Percentiles rank a stretch among this genome's conserved stretches.
phyloP scores from a whole-genome alignment of 2,329 filamentous ascomycete species.

The Aspergillus versicolor region DNA sequence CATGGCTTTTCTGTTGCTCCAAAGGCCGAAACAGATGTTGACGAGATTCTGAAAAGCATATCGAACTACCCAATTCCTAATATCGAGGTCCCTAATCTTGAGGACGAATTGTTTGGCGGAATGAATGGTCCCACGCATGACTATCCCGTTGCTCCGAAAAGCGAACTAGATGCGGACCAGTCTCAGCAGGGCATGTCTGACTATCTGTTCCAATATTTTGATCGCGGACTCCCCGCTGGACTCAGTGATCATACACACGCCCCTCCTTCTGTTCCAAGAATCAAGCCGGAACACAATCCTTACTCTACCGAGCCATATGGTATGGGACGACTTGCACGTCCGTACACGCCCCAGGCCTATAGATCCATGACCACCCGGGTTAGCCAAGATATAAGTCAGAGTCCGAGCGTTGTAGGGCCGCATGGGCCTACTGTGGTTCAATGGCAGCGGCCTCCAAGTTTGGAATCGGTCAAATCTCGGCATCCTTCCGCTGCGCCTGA shows the following conservation, averaged over 20 bases:
- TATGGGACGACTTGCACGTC: not conserved
- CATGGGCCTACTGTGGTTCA: not conserved
- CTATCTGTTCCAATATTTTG: not conserved
- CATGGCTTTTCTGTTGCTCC: too few species aligned
- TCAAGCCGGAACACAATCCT: too few species aligned
- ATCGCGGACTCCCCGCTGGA: not conserved
- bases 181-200: not conserved
- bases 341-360: not conserved
- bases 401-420: too few species aligned
- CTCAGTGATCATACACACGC: not conserved
- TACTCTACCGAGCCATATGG: not conserved
- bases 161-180: not conserved
- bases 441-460: not conserved
- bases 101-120: too few species aligned
- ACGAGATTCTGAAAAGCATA: too few species aligned
- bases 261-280: too few species aligned
- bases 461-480: not conserved
- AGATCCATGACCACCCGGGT: not conserved
- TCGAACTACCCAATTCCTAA: too few species aligned
- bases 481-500: too few species aligned
- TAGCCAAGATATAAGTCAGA: too few species aligned
- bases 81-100: too few species aligned
- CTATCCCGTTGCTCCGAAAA: not conserved
- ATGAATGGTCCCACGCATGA: not conserved
- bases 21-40: too few species aligned